Evolutionary conservation across 2,329 filamentous ascomycete genomes (phyloP).

Genomic region (Ascomycota sp.): DNA sequence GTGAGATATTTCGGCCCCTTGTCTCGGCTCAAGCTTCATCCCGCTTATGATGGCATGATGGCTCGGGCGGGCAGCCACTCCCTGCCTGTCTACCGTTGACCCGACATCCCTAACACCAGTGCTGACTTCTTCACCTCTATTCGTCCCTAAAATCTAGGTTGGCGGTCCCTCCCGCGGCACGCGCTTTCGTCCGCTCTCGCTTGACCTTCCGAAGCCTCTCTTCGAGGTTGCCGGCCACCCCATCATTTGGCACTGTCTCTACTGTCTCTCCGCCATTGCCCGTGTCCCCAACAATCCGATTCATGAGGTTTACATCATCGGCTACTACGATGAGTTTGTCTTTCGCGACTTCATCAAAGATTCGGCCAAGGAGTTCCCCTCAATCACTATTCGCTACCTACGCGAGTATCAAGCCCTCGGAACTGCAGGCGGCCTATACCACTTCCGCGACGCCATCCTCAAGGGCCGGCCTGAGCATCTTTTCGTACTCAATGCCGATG

Average conservation of each 20-base stretch:
- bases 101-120: too few relatives aligned
- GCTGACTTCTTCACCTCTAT: conserved; percentile 1
- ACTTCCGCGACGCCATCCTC: conserved; percentile 96
- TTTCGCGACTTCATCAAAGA: conserved; percentile 98
- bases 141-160: conserved; percentile 35
- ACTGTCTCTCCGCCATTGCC: conserved; percentile 68
- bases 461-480: conserved; percentile 88
- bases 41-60: too few relatives aligned
- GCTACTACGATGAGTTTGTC: conserved; percentile 94
- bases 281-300: conserved; percentile 65
- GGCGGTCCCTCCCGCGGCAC: conserved; percentile 91
- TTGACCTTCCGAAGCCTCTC: conserved; percentile 94
- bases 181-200: conserved; percentile 80
- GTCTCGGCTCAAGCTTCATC: neutral
- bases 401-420: conserved; percentile 93
- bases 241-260: conserved; percentile 95
- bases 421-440: conserved; percentile 90
- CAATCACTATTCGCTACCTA: conserved; percentile 75
- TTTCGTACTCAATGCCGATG: conserved; percentile 94
- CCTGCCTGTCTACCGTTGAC: too few relatives aligned
- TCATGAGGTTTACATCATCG: conserved; percentile 92
- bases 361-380: conserved; percentile 62
- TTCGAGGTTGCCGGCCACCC: conserved; percentile 97
- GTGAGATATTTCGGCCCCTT: conserved; percentile 30
- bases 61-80: too few relatives aligned